Evolutionary conservation across 345 rosid species (phyloP).

Genomic region (Schrenkiella parvula): DNA sequence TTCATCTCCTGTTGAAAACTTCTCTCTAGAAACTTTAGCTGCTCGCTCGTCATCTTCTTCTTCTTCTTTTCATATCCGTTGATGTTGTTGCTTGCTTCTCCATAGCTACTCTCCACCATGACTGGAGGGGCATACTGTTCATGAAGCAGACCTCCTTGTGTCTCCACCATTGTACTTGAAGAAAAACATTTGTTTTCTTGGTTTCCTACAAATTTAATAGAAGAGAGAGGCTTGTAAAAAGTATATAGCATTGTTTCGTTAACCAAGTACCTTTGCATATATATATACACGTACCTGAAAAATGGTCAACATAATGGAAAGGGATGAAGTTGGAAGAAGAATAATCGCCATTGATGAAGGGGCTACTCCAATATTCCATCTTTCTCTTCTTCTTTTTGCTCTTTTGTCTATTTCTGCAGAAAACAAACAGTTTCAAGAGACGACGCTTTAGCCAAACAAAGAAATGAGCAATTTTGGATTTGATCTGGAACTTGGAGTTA

Average conservation of each 20-base stretch:
- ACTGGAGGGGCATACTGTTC: slow-evolving; percentile 25
- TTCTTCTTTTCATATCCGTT: slow-evolving; percentile 51
- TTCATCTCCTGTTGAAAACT: slow-evolving; percentile 84
- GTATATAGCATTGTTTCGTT: too few species aligned
- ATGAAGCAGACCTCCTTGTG: slow-evolving; percentile 18
- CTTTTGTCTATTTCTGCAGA: neutral
- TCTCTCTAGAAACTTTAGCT: slow-evolving; percentile 67
- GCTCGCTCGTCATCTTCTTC: slow-evolving; percentile 65
- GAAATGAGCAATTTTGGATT: neutral
- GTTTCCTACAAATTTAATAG: neutral
- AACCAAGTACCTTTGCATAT: neutral
- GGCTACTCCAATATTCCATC: slow-evolving; percentile 25
- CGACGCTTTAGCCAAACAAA: slow-evolving; percentile 7
- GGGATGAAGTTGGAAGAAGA: slow-evolving; percentile 26
- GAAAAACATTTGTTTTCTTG: slow-evolving; percentile 32
- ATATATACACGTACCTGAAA: slow-evolving; percentile 29
- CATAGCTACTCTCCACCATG: slow-evolving; percentile 23
- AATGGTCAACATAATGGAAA: slow-evolving; percentile 5
- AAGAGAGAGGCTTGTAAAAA: too few species aligned
- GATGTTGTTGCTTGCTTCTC: slow-evolving; percentile 36
- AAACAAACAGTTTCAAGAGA: slow-evolving; percentile 6
- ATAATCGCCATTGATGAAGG: slow-evolving; percentile 20
- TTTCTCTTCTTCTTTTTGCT: neutral
- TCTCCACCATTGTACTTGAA: slow-evolving; percentile 34
- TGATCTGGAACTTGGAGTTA: slow-evolving; percentile 5